A percentile compares a stretch with the other conserved stretches of the same genome.
These are phyloP conservation scores for Pleurotus salmoneostramineus DNA, from an alignment of 768 basidiomycete genomes.

Conservation along the genomic window DNA sequence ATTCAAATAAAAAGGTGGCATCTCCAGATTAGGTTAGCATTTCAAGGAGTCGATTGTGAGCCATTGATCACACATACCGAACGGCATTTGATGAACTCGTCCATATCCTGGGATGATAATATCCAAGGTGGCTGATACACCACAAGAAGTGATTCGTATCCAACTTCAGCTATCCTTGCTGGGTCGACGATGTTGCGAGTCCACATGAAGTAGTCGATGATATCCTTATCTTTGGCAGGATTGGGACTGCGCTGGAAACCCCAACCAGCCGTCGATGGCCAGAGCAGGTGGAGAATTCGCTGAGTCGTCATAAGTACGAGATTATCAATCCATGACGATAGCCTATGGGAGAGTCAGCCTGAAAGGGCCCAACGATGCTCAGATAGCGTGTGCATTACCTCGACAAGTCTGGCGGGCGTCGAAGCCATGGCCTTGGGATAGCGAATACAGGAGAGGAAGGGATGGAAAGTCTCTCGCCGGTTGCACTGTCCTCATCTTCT, in stretches of 20 bases:
- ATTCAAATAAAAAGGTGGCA: slow-evolving; percentile 32
- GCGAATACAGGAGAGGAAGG: slow-evolving; percentile 37
- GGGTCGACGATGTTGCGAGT: slow-evolving; percentile 11
- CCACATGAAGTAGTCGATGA: slow-evolving; percentile 47
- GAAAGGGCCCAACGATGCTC: not conserved
- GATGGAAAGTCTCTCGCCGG: slow-evolving; percentile 38
- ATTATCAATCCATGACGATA: slow-evolving; percentile 45
- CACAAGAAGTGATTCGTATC: slow-evolving; percentile 37
- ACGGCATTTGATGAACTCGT: slow-evolving; percentile 44
- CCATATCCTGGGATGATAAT: slow-evolving; percentile 48
- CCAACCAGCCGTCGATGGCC: slow-evolving; percentile 39
- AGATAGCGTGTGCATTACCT: slow-evolving; percentile 23
- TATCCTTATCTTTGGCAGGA: slow-evolving; percentile 29
- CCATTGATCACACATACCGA: slow-evolving; percentile 24
- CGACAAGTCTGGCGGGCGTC: slow-evolving; percentile 35
- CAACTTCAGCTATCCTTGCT: slow-evolving; percentile 11
- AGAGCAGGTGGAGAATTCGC: slow-evolving; percentile 39
- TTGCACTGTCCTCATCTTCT: slow-evolving; percentile 32
- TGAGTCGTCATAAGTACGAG: slow-evolving; percentile 50
- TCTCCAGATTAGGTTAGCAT: slow-evolving; percentile 18
- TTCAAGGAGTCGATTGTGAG: slow-evolving; percentile 7
- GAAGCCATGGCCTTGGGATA: slow-evolving; percentile 27
- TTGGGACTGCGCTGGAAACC: slow-evolving; percentile 30
- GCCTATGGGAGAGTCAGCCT: slow-evolving; percentile 20
- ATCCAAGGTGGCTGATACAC: slow-evolving; percentile 64